Evolutionary conservation across 176 grass and related monocot genomes (phyloP), one percentile per base, ranked within the genome.

Genomic region (Carex kokanica): DNA sequence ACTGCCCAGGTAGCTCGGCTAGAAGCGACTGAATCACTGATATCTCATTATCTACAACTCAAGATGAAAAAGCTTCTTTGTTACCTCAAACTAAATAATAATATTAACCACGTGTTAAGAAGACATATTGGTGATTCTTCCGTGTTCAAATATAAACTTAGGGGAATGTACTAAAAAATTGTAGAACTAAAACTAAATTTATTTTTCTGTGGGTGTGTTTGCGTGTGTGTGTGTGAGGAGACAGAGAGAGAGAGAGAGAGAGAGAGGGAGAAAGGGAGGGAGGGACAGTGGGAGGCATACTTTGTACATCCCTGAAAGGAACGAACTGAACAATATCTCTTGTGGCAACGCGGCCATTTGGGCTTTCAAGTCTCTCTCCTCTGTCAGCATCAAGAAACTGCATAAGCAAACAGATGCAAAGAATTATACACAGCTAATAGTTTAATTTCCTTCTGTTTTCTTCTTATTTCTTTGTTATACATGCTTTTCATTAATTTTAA

Each of bases 341-440:
- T 74, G 93, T 89, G 70, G 93, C 89, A 85, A 99, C 93, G 80
- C 97, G 88, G 20, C 93, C 93, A 0, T 89, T 88, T 59, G 91
- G 92, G 77, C 89, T 93, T 90, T 99, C 89, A 58, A 99, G 88
- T 89, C 88, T 87, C 49, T 93, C 91, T 60, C 96, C 96, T 93
- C 92, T 99, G 84, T 99, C 94, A 78, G 90, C 89, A 90, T 99
- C 96, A 64, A 99, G 82, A 88, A 95, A 91, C 96, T 99, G 88
- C 78, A 27, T 31, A 29, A 41, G 54, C 16, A 85, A 86, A 85
- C 6, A 18, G 51, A 83, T 64, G 75, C 74, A 32, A 80, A 79
- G 13, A 86, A 84, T 64, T 60, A 18, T 29, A 56, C 8, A 68
- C 27, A 56, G 24, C n/a, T 84, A 64, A 32, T 15, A 45, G 17